A percentile compares a stretch with the other conserved stretches of the same genome.
Evolutionary conservation across 139 green algal species (phyloP).

Genomic region (Volvox reticuliferus): DNA sequence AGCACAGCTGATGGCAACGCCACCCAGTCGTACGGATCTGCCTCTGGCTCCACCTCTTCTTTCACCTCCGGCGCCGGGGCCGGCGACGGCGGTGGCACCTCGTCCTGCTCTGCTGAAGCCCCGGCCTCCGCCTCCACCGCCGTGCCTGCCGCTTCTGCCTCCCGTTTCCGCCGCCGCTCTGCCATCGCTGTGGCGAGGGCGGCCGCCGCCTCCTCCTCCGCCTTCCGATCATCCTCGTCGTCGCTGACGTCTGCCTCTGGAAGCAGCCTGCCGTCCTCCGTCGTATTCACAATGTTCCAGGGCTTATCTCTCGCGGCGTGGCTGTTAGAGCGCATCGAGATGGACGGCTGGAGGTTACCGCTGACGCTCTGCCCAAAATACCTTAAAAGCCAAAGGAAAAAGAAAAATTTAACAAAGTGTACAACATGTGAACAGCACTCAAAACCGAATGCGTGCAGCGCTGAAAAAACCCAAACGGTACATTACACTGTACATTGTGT

Average conservation of each 20-base stretch:
- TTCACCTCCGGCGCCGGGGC: not conserved
- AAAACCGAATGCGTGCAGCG: too few relatives aligned
- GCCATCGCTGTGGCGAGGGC: not conserved
- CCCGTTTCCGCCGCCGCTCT: not conserved
- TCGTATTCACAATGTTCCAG: not conserved
- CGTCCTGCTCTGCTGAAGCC: too few relatives aligned
- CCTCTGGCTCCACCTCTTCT: not conserved
- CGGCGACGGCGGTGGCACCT: not conserved
- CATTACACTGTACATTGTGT: too few relatives aligned
- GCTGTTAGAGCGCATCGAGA: not conserved
- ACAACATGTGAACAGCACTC: too few relatives aligned
- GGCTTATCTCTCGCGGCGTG: not conserved
- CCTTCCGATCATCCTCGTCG: not conserved
- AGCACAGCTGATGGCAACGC: not conserved
- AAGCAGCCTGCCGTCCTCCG: not conserved
- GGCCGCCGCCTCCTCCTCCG: not conserved
- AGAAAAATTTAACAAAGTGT: too few relatives aligned
- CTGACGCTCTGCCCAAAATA: slow-evolving; percentile 2
- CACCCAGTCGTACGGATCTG: not conserved
- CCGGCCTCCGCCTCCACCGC: not conserved
- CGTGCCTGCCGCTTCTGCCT: not conserved
- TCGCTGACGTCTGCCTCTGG: not conserved
- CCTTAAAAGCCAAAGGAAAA: not conserved
- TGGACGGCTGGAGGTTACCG: not conserved
- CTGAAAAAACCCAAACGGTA: too few relatives aligned